Conservation (phyloP, 805 yeast genomes). For the Groenewaldozyma tartarivorans region DNA sequence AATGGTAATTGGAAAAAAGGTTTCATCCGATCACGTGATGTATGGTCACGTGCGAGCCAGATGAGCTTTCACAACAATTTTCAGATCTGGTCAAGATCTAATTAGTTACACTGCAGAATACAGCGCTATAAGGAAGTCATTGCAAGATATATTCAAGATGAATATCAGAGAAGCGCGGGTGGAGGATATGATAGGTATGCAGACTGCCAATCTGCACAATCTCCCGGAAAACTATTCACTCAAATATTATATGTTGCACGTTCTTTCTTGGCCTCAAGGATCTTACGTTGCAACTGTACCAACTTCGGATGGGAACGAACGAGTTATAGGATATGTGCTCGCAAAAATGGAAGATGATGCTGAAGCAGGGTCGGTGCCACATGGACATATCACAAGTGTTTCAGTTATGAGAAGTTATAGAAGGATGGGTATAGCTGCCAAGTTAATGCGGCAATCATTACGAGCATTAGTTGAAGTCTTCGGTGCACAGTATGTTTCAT, state of each 20-base stretch:
- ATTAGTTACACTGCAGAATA: no score
- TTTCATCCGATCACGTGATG: no score
- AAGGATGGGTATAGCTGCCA: slow-evolving; percentile 90
- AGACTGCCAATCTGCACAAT: slow-evolving; percentile 83
- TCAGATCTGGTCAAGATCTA: no score
- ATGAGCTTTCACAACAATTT: no score
- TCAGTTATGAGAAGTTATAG: slow-evolving; percentile 94
- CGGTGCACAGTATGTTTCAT: slow-evolving; percentile 71
- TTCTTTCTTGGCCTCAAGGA: slow-evolving; percentile 95
- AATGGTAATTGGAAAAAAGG: no score
- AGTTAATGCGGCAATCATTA: slow-evolving; percentile 53
- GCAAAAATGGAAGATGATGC: slow-evolving; percentile 93
- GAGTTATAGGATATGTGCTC: slow-evolving; percentile 89
- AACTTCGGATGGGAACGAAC: slow-evolving; percentile 64
- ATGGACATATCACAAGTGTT: slow-evolving; percentile 90
- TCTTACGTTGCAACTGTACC: slow-evolving; percentile 77
- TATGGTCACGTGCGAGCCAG: no score
- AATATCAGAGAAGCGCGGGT: slow-evolving; percentile 83
- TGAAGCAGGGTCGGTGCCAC: slow-evolving; percentile 22
- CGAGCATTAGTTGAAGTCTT: slow-evolving; percentile 75
- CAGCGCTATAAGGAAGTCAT: no score
- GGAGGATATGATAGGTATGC: slow-evolving; percentile 87
- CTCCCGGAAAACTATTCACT: slow-evolving; percentile 90
- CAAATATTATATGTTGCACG: slow-evolving; percentile 89
- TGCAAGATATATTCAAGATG: slow-evolving; percentile 28